Percentiles rank a stretch among this genome's conserved stretches.
These are phyloP conservation scores for Trichophyton benhamiae DNA, from an alignment of 2,329 filamentous ascomycete genomes.

Conservation along the genomic window DNA sequence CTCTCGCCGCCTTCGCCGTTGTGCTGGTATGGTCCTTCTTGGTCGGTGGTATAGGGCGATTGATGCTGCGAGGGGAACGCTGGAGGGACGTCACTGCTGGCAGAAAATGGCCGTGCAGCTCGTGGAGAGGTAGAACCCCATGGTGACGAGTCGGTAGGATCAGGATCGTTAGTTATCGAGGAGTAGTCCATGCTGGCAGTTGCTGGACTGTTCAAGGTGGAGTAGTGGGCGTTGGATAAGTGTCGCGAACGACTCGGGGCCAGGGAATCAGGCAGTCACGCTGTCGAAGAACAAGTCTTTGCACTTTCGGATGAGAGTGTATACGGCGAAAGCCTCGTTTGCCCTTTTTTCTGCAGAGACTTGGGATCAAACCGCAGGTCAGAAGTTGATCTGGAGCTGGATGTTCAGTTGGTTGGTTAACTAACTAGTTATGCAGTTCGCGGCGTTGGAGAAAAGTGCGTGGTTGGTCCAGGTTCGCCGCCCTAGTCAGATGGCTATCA, in stretches of 20 bases:
- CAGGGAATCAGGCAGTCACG: neutral
- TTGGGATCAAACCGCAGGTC: neutral
- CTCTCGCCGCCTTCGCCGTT: slow-evolving; percentile 11
- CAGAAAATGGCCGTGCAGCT: slow-evolving; percentile 29
- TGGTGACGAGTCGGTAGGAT: slow-evolving; percentile 48
- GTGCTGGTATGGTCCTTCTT: slow-evolving; percentile 1
- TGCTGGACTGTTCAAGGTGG: neutral
- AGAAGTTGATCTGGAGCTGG: too few species aligned
- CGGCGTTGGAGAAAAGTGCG: neutral
- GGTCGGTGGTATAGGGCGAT: slow-evolving; percentile 22
- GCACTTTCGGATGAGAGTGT: neutral
- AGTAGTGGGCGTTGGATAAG: neutral
- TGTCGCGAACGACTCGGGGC: neutral
- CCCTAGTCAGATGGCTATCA: neutral
- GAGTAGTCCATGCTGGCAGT: slow-evolving; percentile 52
- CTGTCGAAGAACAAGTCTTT: neutral
- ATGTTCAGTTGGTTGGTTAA: too few species aligned
- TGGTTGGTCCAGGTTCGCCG: neutral
- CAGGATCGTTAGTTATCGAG: slow-evolving; percentile 43
- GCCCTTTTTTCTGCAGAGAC: neutral
- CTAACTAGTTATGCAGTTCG: too few species aligned
- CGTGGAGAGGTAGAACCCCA: slow-evolving; percentile 40
- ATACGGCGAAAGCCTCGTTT: neutral
- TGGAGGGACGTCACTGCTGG: slow-evolving; percentile 29
- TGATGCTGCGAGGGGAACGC: slow-evolving; percentile 29